Percentiles rank a stretch among this genome's conserved stretches.
phyloP scores from a whole-genome alignment of 2,329 filamentous ascomycete species.

The Westerdykella sp. region DNA sequence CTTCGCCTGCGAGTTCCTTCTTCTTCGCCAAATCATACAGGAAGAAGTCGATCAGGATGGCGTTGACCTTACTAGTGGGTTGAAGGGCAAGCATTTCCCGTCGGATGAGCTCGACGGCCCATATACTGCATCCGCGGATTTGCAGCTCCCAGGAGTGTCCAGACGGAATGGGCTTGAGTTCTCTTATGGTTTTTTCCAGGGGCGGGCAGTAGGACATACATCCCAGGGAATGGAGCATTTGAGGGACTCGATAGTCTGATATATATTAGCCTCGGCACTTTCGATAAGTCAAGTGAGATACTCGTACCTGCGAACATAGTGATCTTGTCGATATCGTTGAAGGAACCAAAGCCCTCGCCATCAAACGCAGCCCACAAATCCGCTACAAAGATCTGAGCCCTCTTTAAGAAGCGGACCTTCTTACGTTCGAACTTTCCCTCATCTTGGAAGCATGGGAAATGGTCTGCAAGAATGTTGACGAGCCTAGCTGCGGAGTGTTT shows the following conservation, averaged over 20 bases:
- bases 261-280: constrained; percentile 5
- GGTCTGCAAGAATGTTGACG: constrained; percentile 75
- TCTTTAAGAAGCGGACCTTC: constrained; percentile 77
- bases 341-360: constrained; percentile 69
- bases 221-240: constrained; percentile 78
- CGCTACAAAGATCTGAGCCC: constrained; percentile 91
- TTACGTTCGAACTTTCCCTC: constrained; percentile 68
- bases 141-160: constrained; percentile 80
- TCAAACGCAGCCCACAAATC: constrained; percentile 96
- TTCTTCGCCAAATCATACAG: constrained; percentile 93
- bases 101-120: constrained; percentile 85
- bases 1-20: constrained; percentile 50
- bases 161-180: constrained; percentile 58
- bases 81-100: constrained; percentile 71
- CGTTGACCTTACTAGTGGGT: constrained; percentile 67
- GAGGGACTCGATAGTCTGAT: constrained; percentile 85
- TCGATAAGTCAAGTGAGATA: background rate
- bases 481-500: constrained; percentile 73
- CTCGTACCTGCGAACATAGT: constrained; percentile 81
- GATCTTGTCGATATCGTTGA: constrained; percentile 86
- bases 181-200: constrained; percentile 63
- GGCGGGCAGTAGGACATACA: constrained; percentile 80
- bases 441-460: constrained; percentile 83
- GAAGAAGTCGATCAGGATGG: constrained; percentile 94
- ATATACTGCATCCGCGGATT: constrained; percentile 84